Conservation (phyloP, 2,329 filamentous ascomycete species). For the Fusarium drepaniforme region DNA sequence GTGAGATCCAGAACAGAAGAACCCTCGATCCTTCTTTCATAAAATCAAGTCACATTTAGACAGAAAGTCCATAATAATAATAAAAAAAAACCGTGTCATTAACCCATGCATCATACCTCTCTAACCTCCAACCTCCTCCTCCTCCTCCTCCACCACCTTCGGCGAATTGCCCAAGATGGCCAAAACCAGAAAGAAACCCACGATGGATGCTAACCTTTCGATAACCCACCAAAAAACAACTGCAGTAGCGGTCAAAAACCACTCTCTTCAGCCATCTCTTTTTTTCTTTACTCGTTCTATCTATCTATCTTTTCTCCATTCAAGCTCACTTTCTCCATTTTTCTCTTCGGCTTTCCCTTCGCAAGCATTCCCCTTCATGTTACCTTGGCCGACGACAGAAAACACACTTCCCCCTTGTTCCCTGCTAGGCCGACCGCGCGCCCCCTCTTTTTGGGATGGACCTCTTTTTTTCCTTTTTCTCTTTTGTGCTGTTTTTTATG, state of each 20-base stretch:
- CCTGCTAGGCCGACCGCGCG: slow-evolving; percentile 3
- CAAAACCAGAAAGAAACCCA: slow-evolving; percentile 8
- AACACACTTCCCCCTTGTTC: slow-evolving; percentile 28
- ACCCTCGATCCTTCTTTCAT: background rate
- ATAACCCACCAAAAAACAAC: slow-evolving; percentile 28
- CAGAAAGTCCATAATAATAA: background rate
- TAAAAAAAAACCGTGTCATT: background rate
- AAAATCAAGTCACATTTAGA: background rate
- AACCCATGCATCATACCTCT: background rate
- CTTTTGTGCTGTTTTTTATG: background rate
- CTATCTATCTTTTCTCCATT: background rate
- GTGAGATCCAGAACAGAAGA: background rate
- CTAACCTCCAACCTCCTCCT: background rate
- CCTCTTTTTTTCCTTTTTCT: background rate
- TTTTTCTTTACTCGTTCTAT: background rate
- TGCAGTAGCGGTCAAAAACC: slow-evolving; percentile 4
- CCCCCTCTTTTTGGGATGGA: slow-evolving; percentile 7
- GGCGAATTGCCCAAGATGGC: slow-evolving; percentile 14
- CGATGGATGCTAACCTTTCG: slow-evolving; percentile 12
- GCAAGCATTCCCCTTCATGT: slow-evolving; percentile 36
- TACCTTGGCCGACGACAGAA: slow-evolving; percentile 18
- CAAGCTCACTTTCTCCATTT: background rate
- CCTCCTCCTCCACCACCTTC: slow-evolving; percentile 3
- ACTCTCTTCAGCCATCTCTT: slow-evolving; percentile 16
- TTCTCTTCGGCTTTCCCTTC: slow-evolving; percentile 13